These are phyloP conservation scores for Trichosporon faecale DNA, from an alignment of 1,284 basidiomycete genomes.

Conservation along the genomic window DNA sequence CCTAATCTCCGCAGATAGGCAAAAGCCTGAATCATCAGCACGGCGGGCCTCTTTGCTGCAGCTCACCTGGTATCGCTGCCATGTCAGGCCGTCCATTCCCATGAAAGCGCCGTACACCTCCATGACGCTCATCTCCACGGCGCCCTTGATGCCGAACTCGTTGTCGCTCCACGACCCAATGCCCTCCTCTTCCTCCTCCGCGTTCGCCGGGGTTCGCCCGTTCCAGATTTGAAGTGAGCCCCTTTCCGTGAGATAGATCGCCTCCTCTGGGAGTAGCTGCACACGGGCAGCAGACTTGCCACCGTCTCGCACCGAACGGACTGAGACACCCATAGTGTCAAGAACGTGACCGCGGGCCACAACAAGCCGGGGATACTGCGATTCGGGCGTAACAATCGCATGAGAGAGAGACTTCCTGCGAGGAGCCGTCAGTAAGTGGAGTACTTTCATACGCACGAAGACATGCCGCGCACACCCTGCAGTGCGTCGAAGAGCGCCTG, in stretches of 20 bases:
- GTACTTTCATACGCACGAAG: conserved; percentile 58
- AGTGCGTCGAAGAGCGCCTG: conserved; percentile 81
- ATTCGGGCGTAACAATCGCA: conserved; percentile 39
- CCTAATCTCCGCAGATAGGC: conserved; percentile 87
- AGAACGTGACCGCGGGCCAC: conserved; percentile 73
- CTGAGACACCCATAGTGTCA: conserved; percentile 66
- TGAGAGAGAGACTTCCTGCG: conserved; percentile 52
- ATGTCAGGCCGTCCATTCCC: conserved; percentile 67
- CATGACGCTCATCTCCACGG: conserved; percentile 90
- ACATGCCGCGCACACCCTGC: conserved; percentile 66
- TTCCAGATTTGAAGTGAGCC: conserved; percentile 82
- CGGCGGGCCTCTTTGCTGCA: neutral
- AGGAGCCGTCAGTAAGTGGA: neutral
- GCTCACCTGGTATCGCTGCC: conserved; percentile 80
- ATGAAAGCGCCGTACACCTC: conserved; percentile 84
- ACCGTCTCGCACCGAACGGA: conserved; percentile 60
- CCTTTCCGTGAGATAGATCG: conserved; percentile 85
- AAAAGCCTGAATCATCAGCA: conserved; percentile 64
- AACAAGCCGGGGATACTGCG: conserved; percentile 60
- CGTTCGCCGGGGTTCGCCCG: conserved; percentile 30
- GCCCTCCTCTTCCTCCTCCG: conserved; percentile 24
- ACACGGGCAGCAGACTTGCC: conserved; percentile 52
- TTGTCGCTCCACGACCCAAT: conserved; percentile 45
- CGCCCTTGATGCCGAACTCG: conserved; percentile 69
- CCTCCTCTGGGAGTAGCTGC: conserved; percentile 92